Evolutionary conservation across 2,329 filamentous ascomycete species (phyloP), one percentile per base, ranked within the genome.

Genomic region (Fusarium bactridioides): DNA sequence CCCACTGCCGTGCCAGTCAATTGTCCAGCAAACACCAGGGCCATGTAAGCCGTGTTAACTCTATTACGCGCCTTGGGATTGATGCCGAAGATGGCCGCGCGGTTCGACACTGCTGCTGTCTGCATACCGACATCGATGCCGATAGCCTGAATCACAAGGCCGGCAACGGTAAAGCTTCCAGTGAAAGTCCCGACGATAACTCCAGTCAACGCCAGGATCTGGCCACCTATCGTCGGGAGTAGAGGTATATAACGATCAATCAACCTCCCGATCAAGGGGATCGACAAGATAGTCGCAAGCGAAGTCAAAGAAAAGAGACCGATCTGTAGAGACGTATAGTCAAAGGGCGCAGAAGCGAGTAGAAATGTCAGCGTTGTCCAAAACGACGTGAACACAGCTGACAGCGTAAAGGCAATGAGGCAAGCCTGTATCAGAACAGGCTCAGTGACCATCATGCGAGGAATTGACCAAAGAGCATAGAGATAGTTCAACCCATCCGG

Each of bases 21-120:
- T 82, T 96, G 93, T 0, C 93, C 93, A 33, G 87, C 89, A 76
- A 95, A 95, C 0, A 89, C 90, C 12, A 87, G 86, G 0, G 94
- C 86, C 93, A 95, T 96, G 77, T 94, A 96, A 3, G 91, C 92
- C 0, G 93, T 94, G 78, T 96, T 96, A 29, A 95, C 87, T 7
- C 93, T 82, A 80, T 94, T 96, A 9, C 92, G 83, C 0, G 91
- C 90, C 67, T 89, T 90, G 0, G 93, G 90, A 59, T 92, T 91
- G 27, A 95, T 89, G 3, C 84, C 82, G 74, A 93, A 95, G 25
- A 96, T 92, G 8, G 89, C 86, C 1, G 87, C 86, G 0, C 93
- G 84, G 75, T 95, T 94, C 3, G 92, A 91, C 37, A 94, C 92
- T 78, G 94, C 92, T 2, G 89, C 86, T 3, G 90, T 92, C 80